Conservation (phyloP, 2,329 filamentous ascomycete species). For the Fusarium guadeloupense region DNA sequence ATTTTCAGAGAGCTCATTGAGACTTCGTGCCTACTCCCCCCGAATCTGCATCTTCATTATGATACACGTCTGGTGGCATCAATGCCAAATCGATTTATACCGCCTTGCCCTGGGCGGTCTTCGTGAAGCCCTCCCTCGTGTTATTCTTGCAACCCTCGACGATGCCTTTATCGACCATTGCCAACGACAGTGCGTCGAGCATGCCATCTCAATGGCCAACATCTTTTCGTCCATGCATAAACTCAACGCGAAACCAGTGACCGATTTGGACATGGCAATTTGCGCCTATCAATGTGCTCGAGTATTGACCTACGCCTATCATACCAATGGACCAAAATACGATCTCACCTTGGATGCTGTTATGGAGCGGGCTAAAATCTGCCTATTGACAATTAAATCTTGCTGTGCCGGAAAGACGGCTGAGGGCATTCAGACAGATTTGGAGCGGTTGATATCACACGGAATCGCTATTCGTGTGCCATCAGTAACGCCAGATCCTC, state of each 20-base stretch:
- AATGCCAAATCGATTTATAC: slow-evolving; percentile 67
- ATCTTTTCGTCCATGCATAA: slow-evolving; percentile 63
- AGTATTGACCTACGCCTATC: slow-evolving; percentile 61
- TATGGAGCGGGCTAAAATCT: slow-evolving; percentile 60
- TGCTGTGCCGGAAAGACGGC: slow-evolving; percentile 63
- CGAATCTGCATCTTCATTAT: slow-evolving; percentile 67
- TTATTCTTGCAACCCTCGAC: slow-evolving; percentile 57
- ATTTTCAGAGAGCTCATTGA: slow-evolving; percentile 65
- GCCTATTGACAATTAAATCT: slow-evolving; percentile 60
- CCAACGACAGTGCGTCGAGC: slow-evolving; percentile 61
- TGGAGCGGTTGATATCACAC: slow-evolving; percentile 61
- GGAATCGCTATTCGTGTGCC: slow-evolving; percentile 49
- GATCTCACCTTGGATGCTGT: slow-evolving; percentile 57
- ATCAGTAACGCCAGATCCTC: slow-evolving; percentile 32
- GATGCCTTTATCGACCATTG: slow-evolving; percentile 60
- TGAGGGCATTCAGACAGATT: slow-evolving; percentile 56
- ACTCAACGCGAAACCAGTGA: slow-evolving; percentile 61
- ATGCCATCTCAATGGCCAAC: slow-evolving; percentile 63
- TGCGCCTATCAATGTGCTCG: slow-evolving; percentile 66
- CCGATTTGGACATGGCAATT: slow-evolving; percentile 64
- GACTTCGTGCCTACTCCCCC: slow-evolving; percentile 65
- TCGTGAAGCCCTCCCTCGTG: slow-evolving; percentile 59
- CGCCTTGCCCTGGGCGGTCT: slow-evolving; percentile 62
- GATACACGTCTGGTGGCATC: slow-evolving; percentile 69
- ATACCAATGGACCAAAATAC: slow-evolving; percentile 55